phyloP scores from a whole-genome alignment of 352 stramenopile genomes.

The Thraustochytrium striatum region DNA sequence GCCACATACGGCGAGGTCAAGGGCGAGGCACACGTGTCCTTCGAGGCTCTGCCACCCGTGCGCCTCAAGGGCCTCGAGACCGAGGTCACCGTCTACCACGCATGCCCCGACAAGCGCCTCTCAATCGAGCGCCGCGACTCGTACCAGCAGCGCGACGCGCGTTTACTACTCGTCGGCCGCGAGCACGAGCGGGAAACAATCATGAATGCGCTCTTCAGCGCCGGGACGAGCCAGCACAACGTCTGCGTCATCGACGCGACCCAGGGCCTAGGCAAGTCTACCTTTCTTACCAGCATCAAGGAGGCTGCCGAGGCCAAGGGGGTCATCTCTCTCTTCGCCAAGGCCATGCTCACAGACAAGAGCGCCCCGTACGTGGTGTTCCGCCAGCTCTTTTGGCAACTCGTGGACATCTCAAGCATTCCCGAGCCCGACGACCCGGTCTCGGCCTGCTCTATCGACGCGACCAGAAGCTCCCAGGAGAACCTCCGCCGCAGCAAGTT shows the following conservation, averaged over 20 bases:
- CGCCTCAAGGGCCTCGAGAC: constrained; percentile 31
- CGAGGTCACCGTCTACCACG: not conserved
- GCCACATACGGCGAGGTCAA: constrained; percentile 19
- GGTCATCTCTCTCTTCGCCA: not conserved
- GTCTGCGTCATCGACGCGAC: not conserved
- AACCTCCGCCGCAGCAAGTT: too few species aligned
- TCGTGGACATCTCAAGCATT: not conserved
- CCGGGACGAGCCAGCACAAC: not conserved
- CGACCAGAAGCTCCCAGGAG: too few species aligned
- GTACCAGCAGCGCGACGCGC: not conserved
- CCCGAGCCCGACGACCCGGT: not conserved
- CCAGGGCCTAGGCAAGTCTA: constrained; percentile 24
- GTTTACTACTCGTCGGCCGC: not conserved
- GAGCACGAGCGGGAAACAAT: not conserved
- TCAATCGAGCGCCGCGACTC: too few species aligned
- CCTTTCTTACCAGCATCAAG: not conserved
- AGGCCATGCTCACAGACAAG: not conserved
- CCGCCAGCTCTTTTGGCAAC: constrained; percentile 24
- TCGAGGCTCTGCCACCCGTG: constrained; percentile 10
- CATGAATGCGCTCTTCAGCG: not conserved
- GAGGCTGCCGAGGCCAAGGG: not conserved
- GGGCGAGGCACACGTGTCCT: not conserved
- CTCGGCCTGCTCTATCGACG: too few species aligned
- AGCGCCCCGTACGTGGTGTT: constrained; percentile 13
- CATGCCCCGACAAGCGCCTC: too few species aligned